Conservation (phyloP, 2,329 filamentous ascomycete species). For the Talaromyces sp. region DNA sequence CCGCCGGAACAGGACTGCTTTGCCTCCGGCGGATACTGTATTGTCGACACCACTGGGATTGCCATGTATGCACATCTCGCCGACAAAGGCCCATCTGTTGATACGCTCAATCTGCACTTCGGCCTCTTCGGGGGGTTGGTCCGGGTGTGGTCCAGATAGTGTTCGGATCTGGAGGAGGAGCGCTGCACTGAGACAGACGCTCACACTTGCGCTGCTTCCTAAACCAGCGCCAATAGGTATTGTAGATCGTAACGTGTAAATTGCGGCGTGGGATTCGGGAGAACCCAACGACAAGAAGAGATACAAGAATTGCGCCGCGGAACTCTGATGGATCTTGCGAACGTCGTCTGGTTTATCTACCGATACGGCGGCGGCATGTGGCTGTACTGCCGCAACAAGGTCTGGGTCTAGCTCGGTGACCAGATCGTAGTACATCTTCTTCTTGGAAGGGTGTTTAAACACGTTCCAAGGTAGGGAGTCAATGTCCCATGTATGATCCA, state of each 20-base stretch:
- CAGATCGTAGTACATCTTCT: constrained; percentile 91
- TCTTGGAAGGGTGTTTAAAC: constrained; percentile 78
- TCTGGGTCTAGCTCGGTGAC: constrained; percentile 81
- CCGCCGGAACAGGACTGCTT: constrained; percentile 87
- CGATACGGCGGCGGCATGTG: constrained; percentile 72
- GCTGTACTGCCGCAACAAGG: constrained; percentile 74
- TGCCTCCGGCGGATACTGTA: constrained; percentile 88
- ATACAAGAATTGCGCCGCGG: constrained; percentile 85
- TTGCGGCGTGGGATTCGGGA: constrained; percentile 71
- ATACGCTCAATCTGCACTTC: constrained; percentile 88
- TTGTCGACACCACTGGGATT: constrained; percentile 97
- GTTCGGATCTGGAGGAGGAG: constrained; percentile 84
- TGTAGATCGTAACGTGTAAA: constrained; percentile 89
- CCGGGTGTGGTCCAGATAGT: constrained; percentile 83
- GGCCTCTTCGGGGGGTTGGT: constrained; percentile 85
- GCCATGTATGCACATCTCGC: constrained; percentile 94
- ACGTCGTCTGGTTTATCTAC: constrained; percentile 62
- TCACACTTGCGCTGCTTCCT: constrained; percentile 90
- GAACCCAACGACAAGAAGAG: constrained; percentile 85
- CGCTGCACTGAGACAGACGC: constrained; percentile 80
- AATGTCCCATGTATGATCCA: constrained; percentile 92
- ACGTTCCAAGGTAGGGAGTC: constrained; percentile 81
- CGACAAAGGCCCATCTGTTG: constrained; percentile 96
- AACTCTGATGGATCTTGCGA: constrained; percentile 79
- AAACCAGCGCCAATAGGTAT: constrained; percentile 90